These are phyloP conservation scores for Pythium sukuiense DNA, from an alignment of 352 stramenopile genomes.

Conservation along the genomic window DNA sequence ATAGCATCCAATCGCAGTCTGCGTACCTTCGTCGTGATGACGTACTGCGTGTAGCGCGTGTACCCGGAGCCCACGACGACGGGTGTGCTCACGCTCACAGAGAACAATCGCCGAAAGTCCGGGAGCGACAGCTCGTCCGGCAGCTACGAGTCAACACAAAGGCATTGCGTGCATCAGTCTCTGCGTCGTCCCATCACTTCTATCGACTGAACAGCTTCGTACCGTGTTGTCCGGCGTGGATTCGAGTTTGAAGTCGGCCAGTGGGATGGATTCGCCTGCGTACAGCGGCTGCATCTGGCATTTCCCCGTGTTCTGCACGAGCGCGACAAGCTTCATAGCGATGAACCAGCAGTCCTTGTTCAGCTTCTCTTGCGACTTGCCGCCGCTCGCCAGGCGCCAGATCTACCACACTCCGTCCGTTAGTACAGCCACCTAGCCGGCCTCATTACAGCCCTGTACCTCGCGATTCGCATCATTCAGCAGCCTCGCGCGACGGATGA, in stretches of 20 bases:
- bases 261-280: conserved; percentile 58
- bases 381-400: conserved; percentile 85
- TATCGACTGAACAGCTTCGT: not conserved
- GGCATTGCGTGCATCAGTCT: not conserved
- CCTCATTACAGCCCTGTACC: conserved; percentile 28
- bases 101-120: conserved; percentile 64
- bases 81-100: conserved; percentile 74
- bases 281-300: conserved; percentile 86
- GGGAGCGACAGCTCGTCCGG: conserved; percentile 38
- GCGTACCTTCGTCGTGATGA: conserved; percentile 82
- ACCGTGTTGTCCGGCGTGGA: conserved; percentile 76
- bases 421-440: not conserved
- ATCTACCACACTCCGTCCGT: conserved; percentile 41
- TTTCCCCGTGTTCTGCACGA: conserved; percentile 82
- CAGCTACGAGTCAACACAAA: conserved; percentile 33
- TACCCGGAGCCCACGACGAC: conserved; percentile 81
- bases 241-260: conserved; percentile 83
- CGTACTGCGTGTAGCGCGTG: conserved; percentile 85
- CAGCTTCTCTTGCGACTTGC: conserved; percentile 83
- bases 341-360: conserved; percentile 91
- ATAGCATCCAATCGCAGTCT: not conserved
- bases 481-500: conserved; percentile 76
- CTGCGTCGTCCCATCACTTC: not conserved
- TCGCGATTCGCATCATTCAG: conserved; percentile 86
- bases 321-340: conserved; percentile 87